phyloP scores from a whole-genome alignment of 2,329 filamentous ascomycete species.

The Aspergillus pseudoglaucus region DNA sequence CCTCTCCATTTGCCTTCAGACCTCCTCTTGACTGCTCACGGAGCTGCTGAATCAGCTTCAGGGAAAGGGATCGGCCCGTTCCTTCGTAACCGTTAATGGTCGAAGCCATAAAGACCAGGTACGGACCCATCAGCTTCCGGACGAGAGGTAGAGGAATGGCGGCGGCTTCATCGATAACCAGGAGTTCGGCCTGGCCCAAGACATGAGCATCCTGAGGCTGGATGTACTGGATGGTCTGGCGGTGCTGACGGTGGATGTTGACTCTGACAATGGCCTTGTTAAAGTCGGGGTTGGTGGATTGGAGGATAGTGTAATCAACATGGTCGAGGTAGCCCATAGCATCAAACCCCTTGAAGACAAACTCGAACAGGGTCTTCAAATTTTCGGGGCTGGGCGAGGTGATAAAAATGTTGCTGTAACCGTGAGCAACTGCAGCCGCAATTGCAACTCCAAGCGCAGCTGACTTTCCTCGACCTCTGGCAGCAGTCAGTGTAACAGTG shows the following conservation, averaged over 20 bases:
- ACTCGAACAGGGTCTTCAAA: conserved; percentile 96
- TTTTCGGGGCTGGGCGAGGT: conserved; percentile 97
- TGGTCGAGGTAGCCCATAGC: conserved; percentile 90
- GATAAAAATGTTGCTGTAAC: conserved; percentile 99
- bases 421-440: conserved; percentile 87
- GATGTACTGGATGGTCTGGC: conserved; percentile 98
- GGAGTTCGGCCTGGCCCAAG: conserved; percentile 84
- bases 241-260: conserved; percentile 88
- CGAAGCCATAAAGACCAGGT: conserved; percentile 97
- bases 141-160: conserved; percentile 92
- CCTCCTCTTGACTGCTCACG: conserved; percentile 79
- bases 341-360: conserved; percentile 97
- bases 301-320: conserved; percentile 94
- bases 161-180: conserved; percentile 96
- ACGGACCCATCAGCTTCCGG: conserved; percentile 89
- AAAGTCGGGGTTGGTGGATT: conserved; percentile 96
- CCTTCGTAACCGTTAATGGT: conserved; percentile 99
- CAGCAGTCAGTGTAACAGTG: conserved; percentile 89
- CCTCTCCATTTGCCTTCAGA: conserved; percentile 45
- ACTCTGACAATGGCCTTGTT: conserved; percentile 98
- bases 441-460: conserved; percentile 91
- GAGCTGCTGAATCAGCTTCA: conserved; percentile 95
- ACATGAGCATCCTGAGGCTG: conserved; percentile 94
- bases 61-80: conserved; percentile 84
- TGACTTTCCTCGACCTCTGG: conserved; percentile 92